A percentile compares a stretch with the other conserved stretches of the same genome.
phyloP scores from a whole-genome alignment of 441 rosid genomes.

The Monsonia emarginata region DNA sequence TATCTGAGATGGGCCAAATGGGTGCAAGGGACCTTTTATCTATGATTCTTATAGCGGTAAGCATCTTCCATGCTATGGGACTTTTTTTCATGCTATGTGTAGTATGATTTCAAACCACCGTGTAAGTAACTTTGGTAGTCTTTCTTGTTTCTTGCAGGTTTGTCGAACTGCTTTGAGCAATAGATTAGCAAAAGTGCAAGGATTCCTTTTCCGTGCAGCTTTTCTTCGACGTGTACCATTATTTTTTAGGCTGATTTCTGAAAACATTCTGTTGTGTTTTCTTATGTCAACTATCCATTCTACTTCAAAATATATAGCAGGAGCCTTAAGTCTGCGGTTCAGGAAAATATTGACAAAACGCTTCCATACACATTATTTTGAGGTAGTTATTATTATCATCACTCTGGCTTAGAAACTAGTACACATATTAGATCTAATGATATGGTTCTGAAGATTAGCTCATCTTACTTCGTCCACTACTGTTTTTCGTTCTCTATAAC shows the following conservation, averaged over 20 bases:
- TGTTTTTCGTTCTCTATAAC: no score
- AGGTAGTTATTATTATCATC: slow-evolving; percentile 39
- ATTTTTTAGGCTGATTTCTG: slow-evolving; percentile 78
- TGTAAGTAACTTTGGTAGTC: not conserved
- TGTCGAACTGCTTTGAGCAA: slow-evolving; percentile 85
- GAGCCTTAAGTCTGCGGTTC: slow-evolving; percentile 77
- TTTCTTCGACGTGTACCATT: slow-evolving; percentile 83
- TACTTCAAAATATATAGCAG: slow-evolving; percentile 87
- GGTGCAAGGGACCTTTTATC: slow-evolving; percentile 85
- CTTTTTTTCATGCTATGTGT: not conserved
- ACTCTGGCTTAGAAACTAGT: not conserved
- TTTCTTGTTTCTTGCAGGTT: slow-evolving; percentile 42
- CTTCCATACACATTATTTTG: slow-evolving; percentile 79
- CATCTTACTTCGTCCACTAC: not conserved
- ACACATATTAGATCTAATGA: not conserved
- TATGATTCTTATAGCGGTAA: slow-evolving; percentile 69
- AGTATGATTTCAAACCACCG: not conserved
- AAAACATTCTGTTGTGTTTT: slow-evolving; percentile 84
- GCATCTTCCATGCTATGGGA: slow-evolving; percentile 16
- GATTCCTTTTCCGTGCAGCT: slow-evolving; percentile 92
- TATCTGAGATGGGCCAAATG: slow-evolving; percentile 75
- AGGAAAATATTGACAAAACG: slow-evolving; percentile 84
- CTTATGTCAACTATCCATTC: slow-evolving; percentile 77
- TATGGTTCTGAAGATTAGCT: not conserved
- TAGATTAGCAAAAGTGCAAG: slow-evolving; percentile 96